A percentile compares a stretch with the other conserved stretches of the same genome.
Conservation (phyloP, 116 monocot species). For the Zostera marina region DNA sequence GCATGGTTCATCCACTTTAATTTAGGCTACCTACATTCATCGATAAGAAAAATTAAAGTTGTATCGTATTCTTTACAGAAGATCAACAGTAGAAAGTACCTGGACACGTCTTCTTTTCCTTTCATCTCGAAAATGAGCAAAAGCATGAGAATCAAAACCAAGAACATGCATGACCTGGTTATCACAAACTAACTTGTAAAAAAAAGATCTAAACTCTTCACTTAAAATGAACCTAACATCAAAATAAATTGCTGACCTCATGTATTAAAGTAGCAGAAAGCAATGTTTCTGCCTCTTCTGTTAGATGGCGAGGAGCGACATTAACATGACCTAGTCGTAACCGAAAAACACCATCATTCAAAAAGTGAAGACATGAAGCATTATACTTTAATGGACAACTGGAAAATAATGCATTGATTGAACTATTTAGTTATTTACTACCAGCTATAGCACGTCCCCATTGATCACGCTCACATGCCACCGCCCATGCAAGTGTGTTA, state of each 20-base stretch:
- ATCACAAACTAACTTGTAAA: conserved; percentile 4
- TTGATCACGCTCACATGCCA: conserved; percentile 97
- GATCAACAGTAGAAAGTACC: conserved; percentile 17
- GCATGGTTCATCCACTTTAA: too few relatives aligned
- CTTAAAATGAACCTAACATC: neutral
- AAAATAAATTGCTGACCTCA: conserved; percentile 25
- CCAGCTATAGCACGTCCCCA: conserved; percentile 99
- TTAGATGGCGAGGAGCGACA: conserved; percentile 98
- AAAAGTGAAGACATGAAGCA: neutral
- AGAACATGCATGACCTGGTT: conserved; percentile 99
- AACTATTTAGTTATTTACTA: conserved; percentile 10
- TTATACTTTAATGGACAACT: neutral
- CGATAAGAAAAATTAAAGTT: neutral
- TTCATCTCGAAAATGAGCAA: conserved; percentile 96
- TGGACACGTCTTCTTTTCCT: conserved; percentile 80
- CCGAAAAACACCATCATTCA: neutral
- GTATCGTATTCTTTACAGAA: neutral
- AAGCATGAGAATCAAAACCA: conserved; percentile 99
- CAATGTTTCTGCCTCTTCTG: conserved; percentile 80
- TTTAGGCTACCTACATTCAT: too few relatives aligned
- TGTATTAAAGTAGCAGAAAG: conserved; percentile 98
- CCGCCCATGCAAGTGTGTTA: conserved; percentile 99
- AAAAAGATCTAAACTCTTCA: neutral
- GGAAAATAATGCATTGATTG: neutral
- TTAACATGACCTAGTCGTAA: conserved; percentile 73